Conservation (phyloP, 306 rosid species). For the Rubus parviflorus region DNA sequence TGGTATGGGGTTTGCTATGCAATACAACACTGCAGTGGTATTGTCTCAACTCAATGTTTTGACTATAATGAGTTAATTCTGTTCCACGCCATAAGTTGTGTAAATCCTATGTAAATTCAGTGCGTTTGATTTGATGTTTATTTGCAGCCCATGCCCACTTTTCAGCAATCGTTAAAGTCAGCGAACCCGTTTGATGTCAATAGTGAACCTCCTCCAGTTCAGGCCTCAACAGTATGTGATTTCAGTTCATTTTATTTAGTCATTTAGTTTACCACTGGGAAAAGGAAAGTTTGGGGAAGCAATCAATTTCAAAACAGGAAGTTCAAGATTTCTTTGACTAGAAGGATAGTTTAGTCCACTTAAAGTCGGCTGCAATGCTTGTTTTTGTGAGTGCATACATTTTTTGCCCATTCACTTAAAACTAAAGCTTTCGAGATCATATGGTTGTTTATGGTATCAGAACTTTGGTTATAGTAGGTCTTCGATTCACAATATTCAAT, state of each 20-base stretch:
- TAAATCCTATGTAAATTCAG: constrained; percentile 18
- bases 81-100: constrained; percentile 27
- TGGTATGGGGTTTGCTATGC: constrained; percentile 64
- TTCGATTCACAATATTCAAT: background rate
- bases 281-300: background rate
- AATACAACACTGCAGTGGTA: constrained; percentile 63
- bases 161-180: constrained; percentile 59
- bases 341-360: background rate
- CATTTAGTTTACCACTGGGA: background rate
- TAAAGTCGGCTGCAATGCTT: background rate
- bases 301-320: background rate
- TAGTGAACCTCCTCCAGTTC: constrained; percentile 52
- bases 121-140: constrained; percentile 29
- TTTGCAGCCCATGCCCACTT: constrained; percentile 60
- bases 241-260: constrained; percentile 19
- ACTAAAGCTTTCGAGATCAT: background rate
- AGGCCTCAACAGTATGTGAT: constrained; percentile 57
- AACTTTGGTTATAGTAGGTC: background rate
- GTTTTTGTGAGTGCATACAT: background rate
- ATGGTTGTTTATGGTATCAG: background rate
- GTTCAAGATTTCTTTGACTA: background rate
- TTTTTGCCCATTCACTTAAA: background rate
- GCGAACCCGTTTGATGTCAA: constrained; percentile 77
- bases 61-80: constrained; percentile 22
- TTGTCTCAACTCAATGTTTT: constrained; percentile 25